phyloP scores from a whole-genome alignment of 805 yeast species.

The Ogataea ramenticola region DNA sequence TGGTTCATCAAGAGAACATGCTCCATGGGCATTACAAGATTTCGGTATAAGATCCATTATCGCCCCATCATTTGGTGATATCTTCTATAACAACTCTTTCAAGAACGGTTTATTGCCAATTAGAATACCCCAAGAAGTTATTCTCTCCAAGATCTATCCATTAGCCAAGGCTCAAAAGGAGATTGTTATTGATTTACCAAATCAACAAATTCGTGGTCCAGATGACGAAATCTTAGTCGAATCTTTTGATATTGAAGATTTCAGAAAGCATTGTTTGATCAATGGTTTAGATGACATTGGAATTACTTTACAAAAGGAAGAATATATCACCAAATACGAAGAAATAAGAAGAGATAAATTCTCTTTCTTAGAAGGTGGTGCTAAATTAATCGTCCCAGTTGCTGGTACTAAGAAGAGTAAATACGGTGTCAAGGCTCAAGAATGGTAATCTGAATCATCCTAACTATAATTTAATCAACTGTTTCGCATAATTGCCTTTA shows the following conservation, averaged over 20 bases:
- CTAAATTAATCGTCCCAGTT: slow-evolving; percentile 55
- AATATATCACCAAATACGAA: slow-evolving; percentile 68
- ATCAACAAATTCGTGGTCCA: slow-evolving; percentile 67
- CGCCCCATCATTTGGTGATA: slow-evolving; percentile 98
- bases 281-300: slow-evolving; percentile 98
- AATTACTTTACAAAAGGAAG: slow-evolving; percentile 85
- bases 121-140: slow-evolving; percentile 75
- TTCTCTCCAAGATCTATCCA: slow-evolving; percentile 67
- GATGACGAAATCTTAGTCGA: slow-evolving; percentile 71
- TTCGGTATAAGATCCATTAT: slow-evolving; percentile 93
- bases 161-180: slow-evolving; percentile 66
- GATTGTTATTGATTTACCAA: slow-evolving; percentile 77
- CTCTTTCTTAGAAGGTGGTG: slow-evolving; percentile 91
- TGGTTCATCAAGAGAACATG: slow-evolving; percentile 98
- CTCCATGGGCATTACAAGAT: slow-evolving; percentile 98
- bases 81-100: slow-evolving; percentile 94
- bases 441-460: slow-evolving; percentile 42
- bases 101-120: slow-evolving; percentile 94
- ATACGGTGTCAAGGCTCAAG: slow-evolving; percentile 64
- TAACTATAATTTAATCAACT: too few relatives aligned
- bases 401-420: slow-evolving; percentile 62
- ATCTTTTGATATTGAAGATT: slow-evolving; percentile 79
- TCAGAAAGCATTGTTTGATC: slow-evolving; percentile 90
- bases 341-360: slow-evolving; percentile 66
- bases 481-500: too few relatives aligned